Evolutionary conservation across 805 yeast genomes (phyloP).

Genomic region (Ogataea polymorpha): DNA sequence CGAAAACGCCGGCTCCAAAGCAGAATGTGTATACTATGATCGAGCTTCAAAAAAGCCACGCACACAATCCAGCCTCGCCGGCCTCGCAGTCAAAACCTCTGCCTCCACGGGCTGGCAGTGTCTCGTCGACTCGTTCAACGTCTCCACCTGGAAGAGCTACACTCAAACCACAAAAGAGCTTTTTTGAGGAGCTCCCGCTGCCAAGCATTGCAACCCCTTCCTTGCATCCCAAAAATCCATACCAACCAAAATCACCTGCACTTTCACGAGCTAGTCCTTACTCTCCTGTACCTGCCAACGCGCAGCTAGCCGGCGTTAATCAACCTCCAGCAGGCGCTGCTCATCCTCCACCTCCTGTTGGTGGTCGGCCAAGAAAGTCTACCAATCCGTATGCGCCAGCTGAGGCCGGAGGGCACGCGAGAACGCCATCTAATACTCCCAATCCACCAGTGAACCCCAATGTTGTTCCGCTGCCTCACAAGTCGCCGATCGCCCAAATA

Average conservation of each 20-base stretch:
- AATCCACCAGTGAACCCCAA: slow-evolving; percentile 27
- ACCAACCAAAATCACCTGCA: neutral
- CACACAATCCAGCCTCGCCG: slow-evolving; percentile 7
- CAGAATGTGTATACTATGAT: slow-evolving; percentile 29
- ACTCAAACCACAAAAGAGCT: slow-evolving; percentile 36
- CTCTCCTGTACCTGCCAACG: neutral
- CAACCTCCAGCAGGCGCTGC: slow-evolving; percentile 1
- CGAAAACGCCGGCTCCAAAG: slow-evolving; percentile 36
- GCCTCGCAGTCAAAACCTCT: slow-evolving; percentile 5
- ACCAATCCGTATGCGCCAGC: slow-evolving; percentile 34
- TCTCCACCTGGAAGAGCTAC: slow-evolving; percentile 11
- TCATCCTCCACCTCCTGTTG: slow-evolving; percentile 4
- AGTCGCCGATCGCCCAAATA: slow-evolving; percentile 19
- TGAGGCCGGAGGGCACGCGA: slow-evolving; percentile 30
- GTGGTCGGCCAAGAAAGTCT: slow-evolving; percentile 10
- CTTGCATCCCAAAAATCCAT: slow-evolving; percentile 21
- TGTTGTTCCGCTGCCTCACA: slow-evolving; percentile 30
- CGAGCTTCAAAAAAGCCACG: slow-evolving; percentile 18
- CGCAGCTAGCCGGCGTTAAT: neutral
- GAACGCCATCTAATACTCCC: slow-evolving; percentile 22
- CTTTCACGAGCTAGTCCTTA: neutral
- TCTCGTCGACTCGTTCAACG: slow-evolving; percentile 3
- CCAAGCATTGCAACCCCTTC: slow-evolving; percentile 7
- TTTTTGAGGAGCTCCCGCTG: slow-evolving; percentile 60
- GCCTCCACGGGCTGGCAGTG: slow-evolving; percentile 1